phyloP scores from a whole-genome alignment of 2,329 filamentous ascomycete species.

The Helotiales sp. region DNA sequence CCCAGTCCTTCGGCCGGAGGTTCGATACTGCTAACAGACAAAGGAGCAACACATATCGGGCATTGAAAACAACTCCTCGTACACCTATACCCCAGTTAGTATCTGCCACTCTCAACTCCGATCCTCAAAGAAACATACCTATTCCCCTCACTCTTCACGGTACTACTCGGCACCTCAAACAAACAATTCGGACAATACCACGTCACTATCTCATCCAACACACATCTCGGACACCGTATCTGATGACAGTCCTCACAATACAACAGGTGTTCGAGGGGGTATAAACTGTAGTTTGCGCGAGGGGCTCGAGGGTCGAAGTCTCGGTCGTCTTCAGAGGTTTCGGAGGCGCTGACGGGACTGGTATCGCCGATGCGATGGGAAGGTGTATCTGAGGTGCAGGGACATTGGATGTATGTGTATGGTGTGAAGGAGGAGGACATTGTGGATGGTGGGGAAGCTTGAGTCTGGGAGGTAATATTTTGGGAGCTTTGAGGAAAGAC shows the following conservation, averaged over 20 bases:
- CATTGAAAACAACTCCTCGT: conserved; percentile 96
- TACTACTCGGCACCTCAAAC: conserved; percentile 93
- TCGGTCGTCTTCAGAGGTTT: conserved; percentile 62
- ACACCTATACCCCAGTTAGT: conserved; percentile 57
- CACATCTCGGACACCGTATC: conserved; percentile 90
- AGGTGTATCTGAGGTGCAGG: conserved; percentile 50
- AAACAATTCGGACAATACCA: conserved; percentile 95
- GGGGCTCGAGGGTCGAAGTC: conserved; percentile 85
- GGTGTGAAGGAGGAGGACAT: conserved; percentile 56
- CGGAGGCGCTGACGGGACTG: conserved; percentile 32
- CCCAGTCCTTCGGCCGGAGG: conserved; percentile 34
- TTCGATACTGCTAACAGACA: conserved; percentile 74
- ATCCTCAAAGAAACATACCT: conserved; percentile 54
- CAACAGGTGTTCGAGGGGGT: conserved; percentile 87
- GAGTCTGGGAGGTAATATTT: conserved; percentile 12
- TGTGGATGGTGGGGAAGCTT: conserved; percentile 6
- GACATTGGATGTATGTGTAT: conserved; percentile 68
- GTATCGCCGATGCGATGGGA: conserved; percentile 36
- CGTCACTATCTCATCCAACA: conserved; percentile 88
- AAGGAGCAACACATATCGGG: conserved; percentile 79
- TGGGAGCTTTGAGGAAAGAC: conserved; percentile 6
- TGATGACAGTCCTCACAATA: conserved; percentile 98
- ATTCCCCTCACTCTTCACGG: conserved; percentile 89
- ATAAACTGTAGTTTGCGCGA: conserved; percentile 87
- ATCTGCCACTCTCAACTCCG: neutral